These are phyloP conservation scores for Pleodorina starrii DNA, from an alignment of 139 green algal species.

Conservation along the genomic window DNA sequence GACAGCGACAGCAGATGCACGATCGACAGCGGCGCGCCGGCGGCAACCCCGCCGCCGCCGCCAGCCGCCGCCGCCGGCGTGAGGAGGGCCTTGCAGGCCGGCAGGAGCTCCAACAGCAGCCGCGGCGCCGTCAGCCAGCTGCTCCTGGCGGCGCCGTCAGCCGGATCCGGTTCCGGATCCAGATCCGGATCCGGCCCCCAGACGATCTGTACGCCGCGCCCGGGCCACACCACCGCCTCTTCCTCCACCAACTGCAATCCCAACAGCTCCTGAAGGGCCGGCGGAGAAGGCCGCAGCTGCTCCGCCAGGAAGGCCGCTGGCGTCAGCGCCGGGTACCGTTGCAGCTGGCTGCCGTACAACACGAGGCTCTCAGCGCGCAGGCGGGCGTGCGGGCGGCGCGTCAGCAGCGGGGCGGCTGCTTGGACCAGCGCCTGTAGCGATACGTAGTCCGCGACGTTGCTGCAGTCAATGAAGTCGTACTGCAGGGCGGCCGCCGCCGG, in stretches of 20 bases:
- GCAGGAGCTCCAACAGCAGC: constrained; percentile 50
- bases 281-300: neutral
- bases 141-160: neutral
- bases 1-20: constrained; percentile 17
- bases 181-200: neutral
- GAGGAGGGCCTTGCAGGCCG: constrained; percentile 13
- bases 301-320: neutral
- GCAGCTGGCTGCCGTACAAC: neutral
- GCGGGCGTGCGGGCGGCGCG: neutral
- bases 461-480: constrained; percentile 55
- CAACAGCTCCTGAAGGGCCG: constrained; percentile 4
- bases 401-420: constrained; percentile 7
- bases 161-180: neutral
- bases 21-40: neutral
- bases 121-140: constrained; percentile 26
- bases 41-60: neutral
- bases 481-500: neutral
- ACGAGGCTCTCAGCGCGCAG: constrained; percentile 21
- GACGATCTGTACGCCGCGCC: neutral
- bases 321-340: neutral
- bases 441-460: constrained; percentile 48
- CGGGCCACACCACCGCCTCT: neutral
- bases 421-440: constrained; percentile 17
- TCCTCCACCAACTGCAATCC: neutral
- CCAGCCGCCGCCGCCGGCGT: neutral